Base-by-base conservation (phyloP, 495 filamentous ascomycete species). In the Tuber indicum region DNA sequence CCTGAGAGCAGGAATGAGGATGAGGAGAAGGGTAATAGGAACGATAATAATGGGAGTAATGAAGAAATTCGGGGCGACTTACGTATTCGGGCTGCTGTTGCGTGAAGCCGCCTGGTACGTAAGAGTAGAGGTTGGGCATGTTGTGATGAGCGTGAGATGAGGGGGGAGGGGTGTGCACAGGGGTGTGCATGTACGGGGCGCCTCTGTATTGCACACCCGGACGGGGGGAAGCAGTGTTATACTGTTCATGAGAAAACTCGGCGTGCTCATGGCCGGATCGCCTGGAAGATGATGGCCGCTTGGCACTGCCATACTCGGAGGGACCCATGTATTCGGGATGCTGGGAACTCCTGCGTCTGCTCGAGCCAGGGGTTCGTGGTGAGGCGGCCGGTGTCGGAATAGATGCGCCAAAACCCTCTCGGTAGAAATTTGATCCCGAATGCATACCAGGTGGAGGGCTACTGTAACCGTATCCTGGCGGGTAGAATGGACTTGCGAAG, bases 151-250 rank as follows among this genome's bases (percentile, higher is more conserved):
- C 75, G 74, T 83, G 82, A 36, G 79, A 79, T 46, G 77, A 75
- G 75, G 82, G 82, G 21, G 82, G 82, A 72, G 82, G 82, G 49
- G 82, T 84, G 39, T 83, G 82, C 6, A 83, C 77, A 74, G 82
- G 82, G 76, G 82, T 84, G 72, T 84, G 81, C 79, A 83, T 78
- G 69, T 74, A 82, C 0, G 3, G 26, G 32, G 72, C 73, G 36
- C 74, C 42, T 71, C 79, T 76, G 74, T 79, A 77, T 44, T 77
- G 78, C 19, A 77, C 80, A 36, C 82, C 79, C 7, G 82, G 82
- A 16, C 82, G 82, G 46, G 82, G 82, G 71, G 82, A 83, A 36
- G 78, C 71, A 36, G 77, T 83, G 26, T 49, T 75, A 45, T 82
- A 83, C 69, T 82, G 82, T 16, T 83, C 79, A 75, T 77, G 77